These are phyloP conservation scores for Urochloa ruziziensis DNA, from an alignment of 176 grass and related monocot species.

Conservation along the genomic window DNA sequence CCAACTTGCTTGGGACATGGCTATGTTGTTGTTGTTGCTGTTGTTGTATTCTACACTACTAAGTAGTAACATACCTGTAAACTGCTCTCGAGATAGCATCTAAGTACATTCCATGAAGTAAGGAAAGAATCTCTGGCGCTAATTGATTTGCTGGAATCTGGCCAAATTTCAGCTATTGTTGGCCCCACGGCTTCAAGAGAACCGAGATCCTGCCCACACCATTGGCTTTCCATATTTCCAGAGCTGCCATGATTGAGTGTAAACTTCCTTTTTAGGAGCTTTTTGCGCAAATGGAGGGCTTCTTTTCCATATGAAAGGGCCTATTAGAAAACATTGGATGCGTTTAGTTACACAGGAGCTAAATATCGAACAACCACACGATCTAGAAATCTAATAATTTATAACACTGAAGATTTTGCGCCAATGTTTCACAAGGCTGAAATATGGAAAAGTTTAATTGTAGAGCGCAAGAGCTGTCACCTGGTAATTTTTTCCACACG, in stretches of 20 bases:
- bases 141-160: conserved; percentile 39
- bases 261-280: conserved; percentile 74
- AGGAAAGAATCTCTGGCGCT: conserved; percentile 49
- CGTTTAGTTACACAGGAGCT: background rate
- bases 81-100: conserved; percentile 89
- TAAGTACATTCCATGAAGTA: conserved; percentile 76
- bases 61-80: conserved; percentile 74
- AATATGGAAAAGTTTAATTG: background rate
- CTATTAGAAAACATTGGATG: conserved; percentile 37
- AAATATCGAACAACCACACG: conserved; percentile 1
- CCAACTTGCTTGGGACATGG: too few relatives aligned
- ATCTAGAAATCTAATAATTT: conserved; percentile 1
- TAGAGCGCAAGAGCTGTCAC: conserved; percentile 32
- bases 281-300: conserved; percentile 62
- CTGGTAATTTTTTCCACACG: conserved; percentile 57
- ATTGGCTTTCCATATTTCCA: background rate
- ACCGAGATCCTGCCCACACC: conserved; percentile 30
- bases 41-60: too few relatives aligned
- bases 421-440: background rate
- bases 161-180: conserved; percentile 70
- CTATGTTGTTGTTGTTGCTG: too few relatives aligned
- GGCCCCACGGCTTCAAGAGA: conserved; percentile 55
- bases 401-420: background rate
- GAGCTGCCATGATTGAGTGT: conserved; percentile 34
- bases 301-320: conserved; percentile 75